Base-by-base conservation (phyloP, 2,329 filamentous ascomycete species). In the Plectosphaerella sp. region DNA sequence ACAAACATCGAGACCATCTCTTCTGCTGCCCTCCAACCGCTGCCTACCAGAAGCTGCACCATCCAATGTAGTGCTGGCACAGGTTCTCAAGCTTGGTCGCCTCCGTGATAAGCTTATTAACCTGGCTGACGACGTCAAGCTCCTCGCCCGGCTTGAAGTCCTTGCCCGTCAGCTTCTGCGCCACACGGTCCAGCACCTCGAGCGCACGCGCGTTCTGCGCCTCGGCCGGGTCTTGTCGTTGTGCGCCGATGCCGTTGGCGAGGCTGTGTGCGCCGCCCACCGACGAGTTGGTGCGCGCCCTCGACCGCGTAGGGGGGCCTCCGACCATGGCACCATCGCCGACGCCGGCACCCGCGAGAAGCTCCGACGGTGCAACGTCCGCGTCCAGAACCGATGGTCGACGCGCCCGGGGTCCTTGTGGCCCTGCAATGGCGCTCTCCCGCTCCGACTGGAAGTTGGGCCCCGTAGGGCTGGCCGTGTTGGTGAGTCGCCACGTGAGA, bases 31-130 rank as follows among this genome's bases (percentile, higher is more conserved):
- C 15, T 10, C 35, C 35, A 28, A 18, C 20, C 35, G 10, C 14
- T 20, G 12, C 24, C 47, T 33, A 97, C 93, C 93, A 97, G 79
- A 97, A 97, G 72, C 90, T 95, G 73, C 93, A 97, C 93, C 93
- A 97, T 58, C 94, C 94, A 62, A 97, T 96, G 69, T 97, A 99
- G 75, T 97, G 94, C 77, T 97, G 94, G 68, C 94, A 99, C 56
- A 99, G 76, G 68, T 97, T 97, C 79, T 97, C 94, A 62, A 97
- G 77, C 65, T 94, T 97, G 7, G 94, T 99, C 20, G 94, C 94
- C 75, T 99, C 93, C 56, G 88, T 87, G 61, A 99, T 88, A 62
- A 99, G 75, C 69, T 95, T 93, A 70, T 96, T 93, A 5, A 99
- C 95, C 72, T 99, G 94, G 56, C 84, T 84, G 52, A 89, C 85